phyloP scores from a whole-genome alignment of 345 rosid genomes.

The Gossypium longicalyx region DNA sequence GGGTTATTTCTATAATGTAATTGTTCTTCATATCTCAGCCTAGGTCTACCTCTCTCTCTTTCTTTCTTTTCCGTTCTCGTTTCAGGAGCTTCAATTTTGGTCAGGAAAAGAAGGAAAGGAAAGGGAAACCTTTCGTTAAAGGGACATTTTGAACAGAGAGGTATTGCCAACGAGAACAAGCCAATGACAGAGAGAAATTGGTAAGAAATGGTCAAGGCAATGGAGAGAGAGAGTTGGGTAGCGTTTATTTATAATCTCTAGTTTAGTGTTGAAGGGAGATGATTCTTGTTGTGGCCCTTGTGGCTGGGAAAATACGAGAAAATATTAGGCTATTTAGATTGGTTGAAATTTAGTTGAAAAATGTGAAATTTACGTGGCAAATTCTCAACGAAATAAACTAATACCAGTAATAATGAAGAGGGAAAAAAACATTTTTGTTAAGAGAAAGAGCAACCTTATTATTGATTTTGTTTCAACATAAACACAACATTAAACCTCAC shows the following conservation, averaged over 20 bases:
- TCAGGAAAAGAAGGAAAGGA: background rate
- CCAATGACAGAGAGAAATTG: background rate
- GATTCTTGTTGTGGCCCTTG: background rate
- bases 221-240: background rate
- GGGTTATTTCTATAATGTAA: background rate
- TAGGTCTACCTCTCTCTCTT: background rate
- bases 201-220: background rate
- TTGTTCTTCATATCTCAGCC: constrained; percentile 5
- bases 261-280: background rate
- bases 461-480: background rate
- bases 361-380: background rate
- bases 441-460: background rate
- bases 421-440: background rate
- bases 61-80: background rate
- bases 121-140: background rate
- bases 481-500: background rate
- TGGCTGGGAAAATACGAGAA: background rate
- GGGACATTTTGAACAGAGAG: background rate
- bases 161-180: background rate
- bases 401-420: no score
- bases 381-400: background rate
- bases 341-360: background rate
- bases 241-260: background rate
- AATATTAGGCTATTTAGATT: background rate
- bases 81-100: background rate